These are phyloP conservation scores for Craterostigma plantagineum DNA, from an alignment of 257 asterid species.

Conservation along the genomic window DNA sequence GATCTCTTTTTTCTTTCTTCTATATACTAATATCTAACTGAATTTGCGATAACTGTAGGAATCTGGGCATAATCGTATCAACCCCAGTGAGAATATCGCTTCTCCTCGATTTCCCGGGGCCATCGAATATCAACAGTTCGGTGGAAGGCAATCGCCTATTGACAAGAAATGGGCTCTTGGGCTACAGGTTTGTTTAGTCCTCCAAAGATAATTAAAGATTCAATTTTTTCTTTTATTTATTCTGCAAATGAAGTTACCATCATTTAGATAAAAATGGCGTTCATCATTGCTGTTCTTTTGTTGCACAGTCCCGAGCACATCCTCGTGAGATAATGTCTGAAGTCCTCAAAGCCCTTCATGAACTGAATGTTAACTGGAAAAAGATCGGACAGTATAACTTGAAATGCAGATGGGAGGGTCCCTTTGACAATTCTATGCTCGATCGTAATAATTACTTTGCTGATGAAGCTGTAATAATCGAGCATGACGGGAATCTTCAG, in stretches of 20 bases:
- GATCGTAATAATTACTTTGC: conserved; percentile 27
- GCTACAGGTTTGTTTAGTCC: conserved; percentile 60
- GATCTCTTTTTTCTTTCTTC: no score
- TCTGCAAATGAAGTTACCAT: no score
- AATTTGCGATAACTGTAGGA: no score
- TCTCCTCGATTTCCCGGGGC: conserved; percentile 43
- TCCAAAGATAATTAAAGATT: neutral
- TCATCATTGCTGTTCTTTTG: neutral
- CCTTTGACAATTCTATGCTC: conserved; percentile 34
- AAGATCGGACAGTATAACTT: conserved; percentile 78
- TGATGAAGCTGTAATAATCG: conserved; percentile 39
- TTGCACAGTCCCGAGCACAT: conserved; percentile 61
- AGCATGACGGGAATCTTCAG: conserved; percentile 26
- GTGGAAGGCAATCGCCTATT: conserved; percentile 37
- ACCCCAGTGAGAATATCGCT: conserved; percentile 29
- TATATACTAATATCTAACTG: no score
- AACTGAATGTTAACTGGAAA: conserved; percentile 68
- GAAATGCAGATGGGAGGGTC: conserved; percentile 78
- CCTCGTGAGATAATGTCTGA: conserved; percentile 94
- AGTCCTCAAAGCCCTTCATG: conserved; percentile 79
- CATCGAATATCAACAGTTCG: conserved; percentile 44
- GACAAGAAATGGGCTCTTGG: conserved; percentile 97
- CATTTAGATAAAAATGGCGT: no score
- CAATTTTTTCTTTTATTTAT: no score
- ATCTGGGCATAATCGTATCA: conserved; percentile 14